Base-by-base conservation (phyloP, 345 rosid species). In the Punica granatum region DNA sequence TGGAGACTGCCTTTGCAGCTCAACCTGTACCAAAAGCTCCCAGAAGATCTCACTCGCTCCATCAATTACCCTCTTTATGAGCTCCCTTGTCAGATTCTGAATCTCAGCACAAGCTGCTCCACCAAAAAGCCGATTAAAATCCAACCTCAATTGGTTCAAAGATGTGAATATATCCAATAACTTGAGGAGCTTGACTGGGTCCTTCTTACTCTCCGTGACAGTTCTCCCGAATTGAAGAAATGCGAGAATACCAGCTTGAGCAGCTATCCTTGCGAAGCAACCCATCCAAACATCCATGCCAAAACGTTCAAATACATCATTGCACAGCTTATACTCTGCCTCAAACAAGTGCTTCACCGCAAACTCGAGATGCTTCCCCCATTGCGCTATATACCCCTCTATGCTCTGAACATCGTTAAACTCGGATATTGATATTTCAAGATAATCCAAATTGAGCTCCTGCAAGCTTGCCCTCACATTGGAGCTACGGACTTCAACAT, bases 321-420 rank as follows among this genome's bases (percentile, higher is more conserved):
- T 89, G 64, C 99, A 92, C 65, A 94, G 92, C 75, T 85, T 88
- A 77, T 83, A 92, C 75, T 94, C 99, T 1, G 93, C 99, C 79
- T 94, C 99, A 43, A 94, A 88, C 78, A 94, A 76, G 82, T 92
- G 97, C 79, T 94, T 94, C 62, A 94, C 99, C 0, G 99, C 99
- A 82, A 94, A 94, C 85, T 92, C 99, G 76, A 94, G 80, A 89
- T 94, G 98, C 70, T 74, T 90, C 34, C 98, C 98, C 99, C 99
- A 94, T 68, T 87, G 92, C 13, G 85, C 87, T 41, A 94, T 87
- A 69, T 89, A 87, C 9, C 80, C 85, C 69, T 94, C 98, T 70
- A 94, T 94, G 78, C 90, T 86, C 81, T 92, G 98, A 69, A 90
- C 97, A 65, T 90, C 84, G 44, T 86, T 90, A 78, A 85, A 92